Evolutionary conservation across 345 rosid genomes (phyloP), one percentile per base, ranked within the genome.

Genomic region (Firmiana major): DNA sequence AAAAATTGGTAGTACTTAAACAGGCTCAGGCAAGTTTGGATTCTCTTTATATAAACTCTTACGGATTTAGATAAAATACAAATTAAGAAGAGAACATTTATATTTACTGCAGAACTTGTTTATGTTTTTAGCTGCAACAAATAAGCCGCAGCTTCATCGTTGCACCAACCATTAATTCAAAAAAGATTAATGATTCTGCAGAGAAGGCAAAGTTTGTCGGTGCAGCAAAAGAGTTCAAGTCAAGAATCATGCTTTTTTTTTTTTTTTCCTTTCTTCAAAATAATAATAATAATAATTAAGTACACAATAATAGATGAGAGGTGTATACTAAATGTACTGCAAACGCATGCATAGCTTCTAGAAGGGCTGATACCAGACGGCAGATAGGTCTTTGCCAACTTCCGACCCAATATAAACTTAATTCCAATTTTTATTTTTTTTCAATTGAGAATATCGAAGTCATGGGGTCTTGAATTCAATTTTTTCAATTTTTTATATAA

Each of bases 151-250:
- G 3, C 38, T 12, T 46, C 21, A 48, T 46, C 7, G 38, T 48
- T 43, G 5, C 79, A 65, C 53, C 79, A 51, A 65, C 53, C 73
- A 51, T 65, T 36, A 38, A 9, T 51, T 65, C 22, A 21, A 51
- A 43, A 71, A 48, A 70, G 15, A 31, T 17, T 17, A 71, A 17
- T 51, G 60, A 71, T 28, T 28, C 4, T 71, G 40, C 26, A 51
- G 19, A 15, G 45, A 31, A 36, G 34, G 22, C 16, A 65, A 51
- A 21, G 71, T 53, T 75, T 63, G 48, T 64, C 13, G 73, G 63
- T 38, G 71, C 71, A 63, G 46, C 62, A 38, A 21, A 21, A 6
- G 24, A 24, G 59, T 16, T 51, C 55, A 38, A 38, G 53, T 4
- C 3, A 0, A 4, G 16, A 12, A 19, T 4, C 40, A 3, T 38